Evolutionary conservation across 495 filamentous ascomycete species (phyloP).

Genomic region (Sporormia fimetaria): DNA sequence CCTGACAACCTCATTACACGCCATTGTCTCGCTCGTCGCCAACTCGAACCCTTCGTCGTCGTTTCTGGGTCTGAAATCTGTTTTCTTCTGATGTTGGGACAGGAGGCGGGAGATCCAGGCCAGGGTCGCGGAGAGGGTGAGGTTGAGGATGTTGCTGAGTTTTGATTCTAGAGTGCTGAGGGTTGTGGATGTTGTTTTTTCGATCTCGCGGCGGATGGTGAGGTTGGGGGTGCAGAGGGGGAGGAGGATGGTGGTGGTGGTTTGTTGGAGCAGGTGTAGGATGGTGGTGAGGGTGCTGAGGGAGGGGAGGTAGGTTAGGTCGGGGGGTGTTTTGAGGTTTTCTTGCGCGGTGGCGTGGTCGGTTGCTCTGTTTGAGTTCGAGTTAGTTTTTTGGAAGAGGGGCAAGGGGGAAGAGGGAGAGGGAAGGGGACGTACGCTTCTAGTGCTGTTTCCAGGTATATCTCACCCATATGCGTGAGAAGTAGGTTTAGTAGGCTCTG

Average conservation of each 20-base stretch:
- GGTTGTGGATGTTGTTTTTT: constrained; percentile 62
- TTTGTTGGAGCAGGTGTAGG: constrained; percentile 83
- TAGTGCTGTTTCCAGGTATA: constrained; percentile 87
- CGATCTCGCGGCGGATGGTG: constrained; percentile 80
- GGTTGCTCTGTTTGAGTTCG: constrained; percentile 38
- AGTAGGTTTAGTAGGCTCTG: constrained; percentile 75
- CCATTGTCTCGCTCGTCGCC: constrained; percentile 50
- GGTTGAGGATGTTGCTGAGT: constrained; percentile 73
- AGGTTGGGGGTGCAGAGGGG: constrained; percentile 79
- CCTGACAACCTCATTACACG: constrained; percentile 62
- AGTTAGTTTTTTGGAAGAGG: too few relatives aligned
- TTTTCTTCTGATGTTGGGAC: constrained; percentile 71
- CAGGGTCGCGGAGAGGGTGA: constrained; percentile 70
- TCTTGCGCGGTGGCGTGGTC: constrained; percentile 68
- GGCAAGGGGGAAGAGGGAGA: not conserved
- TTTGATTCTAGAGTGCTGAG: constrained; percentile 78
- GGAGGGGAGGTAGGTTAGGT: constrained; percentile 68
- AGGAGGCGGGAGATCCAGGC: constrained; percentile 69
- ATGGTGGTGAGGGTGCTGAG: constrained; percentile 76
- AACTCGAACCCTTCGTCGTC: constrained; percentile 49
- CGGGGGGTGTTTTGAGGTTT: constrained; percentile 67
- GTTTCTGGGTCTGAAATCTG: constrained; percentile 82
- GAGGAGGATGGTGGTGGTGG: constrained; percentile 81
- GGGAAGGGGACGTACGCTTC: constrained; percentile 47
- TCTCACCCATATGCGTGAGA: constrained; percentile 78